These are phyloP conservation scores for Podospora didyma DNA, from an alignment of 495 filamentous ascomycete genomes.

Conservation along the genomic window DNA sequence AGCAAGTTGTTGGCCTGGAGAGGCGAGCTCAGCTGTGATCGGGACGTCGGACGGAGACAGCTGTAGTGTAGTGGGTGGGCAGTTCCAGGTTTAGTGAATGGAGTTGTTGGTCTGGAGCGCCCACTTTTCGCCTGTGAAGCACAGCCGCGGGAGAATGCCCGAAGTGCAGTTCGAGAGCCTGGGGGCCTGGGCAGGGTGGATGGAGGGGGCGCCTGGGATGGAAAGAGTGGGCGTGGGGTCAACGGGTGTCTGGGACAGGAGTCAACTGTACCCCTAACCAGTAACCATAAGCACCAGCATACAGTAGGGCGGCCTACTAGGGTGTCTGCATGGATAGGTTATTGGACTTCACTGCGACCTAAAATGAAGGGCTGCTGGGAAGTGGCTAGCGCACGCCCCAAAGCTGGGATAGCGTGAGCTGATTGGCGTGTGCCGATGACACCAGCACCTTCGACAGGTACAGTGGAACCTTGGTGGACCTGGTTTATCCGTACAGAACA, in stretches of 20 bases:
- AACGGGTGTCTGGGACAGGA: not conserved
- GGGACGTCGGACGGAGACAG: not conserved
- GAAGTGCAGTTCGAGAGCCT: not conserved
- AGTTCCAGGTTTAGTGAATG: not conserved
- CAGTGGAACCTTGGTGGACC: not conserved
- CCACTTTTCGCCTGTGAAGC: not conserved
- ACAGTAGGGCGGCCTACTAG: no score
- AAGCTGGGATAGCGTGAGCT: not conserved
- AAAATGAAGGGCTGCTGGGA: not conserved
- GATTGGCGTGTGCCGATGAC: not conserved
- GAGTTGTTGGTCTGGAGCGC: conserved; percentile 1
- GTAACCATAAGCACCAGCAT: no score
- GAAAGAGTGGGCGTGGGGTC: not conserved
- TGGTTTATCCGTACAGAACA: not conserved
- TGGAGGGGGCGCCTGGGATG: not conserved
- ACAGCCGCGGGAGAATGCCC: not conserved
- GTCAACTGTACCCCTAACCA: not conserved
- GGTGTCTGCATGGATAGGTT: not conserved
- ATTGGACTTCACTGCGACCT: not conserved
- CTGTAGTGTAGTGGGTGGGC: not conserved
- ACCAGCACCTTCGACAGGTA: not conserved
- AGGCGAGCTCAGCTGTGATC: not conserved
- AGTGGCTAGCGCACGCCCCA: not conserved
- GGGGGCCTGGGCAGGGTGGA: not conserved
- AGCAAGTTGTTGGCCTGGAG: not conserved